Conservation (phyloP, 306 rosid genomes). For the Pyrus bretschneideri region DNA sequence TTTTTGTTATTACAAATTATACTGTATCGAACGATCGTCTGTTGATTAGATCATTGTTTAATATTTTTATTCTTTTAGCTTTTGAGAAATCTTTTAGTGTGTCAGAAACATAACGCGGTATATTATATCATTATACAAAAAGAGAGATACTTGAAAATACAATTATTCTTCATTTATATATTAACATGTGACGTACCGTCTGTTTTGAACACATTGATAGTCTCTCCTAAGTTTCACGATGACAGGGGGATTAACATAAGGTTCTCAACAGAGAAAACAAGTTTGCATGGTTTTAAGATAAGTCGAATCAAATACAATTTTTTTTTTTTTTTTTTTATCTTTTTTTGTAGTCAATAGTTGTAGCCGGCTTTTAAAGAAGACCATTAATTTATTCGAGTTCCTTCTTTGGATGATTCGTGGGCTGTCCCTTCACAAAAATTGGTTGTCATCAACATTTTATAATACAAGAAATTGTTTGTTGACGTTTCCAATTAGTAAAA, state of each 20-base stretch:
- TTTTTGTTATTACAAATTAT: background rate
- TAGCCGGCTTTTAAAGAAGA: background rate
- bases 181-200: no score
- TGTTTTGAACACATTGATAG: no score
- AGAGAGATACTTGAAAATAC: no score
- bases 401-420: background rate
- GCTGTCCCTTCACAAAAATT: background rate
- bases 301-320: background rate
- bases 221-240: no score
- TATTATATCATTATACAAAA: no score
- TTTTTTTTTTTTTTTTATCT: background rate
- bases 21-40: no score
- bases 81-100: no score
- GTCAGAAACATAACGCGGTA: rapidly evolving
- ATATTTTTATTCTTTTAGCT: no score
- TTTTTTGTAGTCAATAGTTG: background rate
- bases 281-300: background rate
- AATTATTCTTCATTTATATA: rapidly evolving
- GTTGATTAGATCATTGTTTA: no score
- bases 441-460: background rate
- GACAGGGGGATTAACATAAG: no score
- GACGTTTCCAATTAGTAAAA: background rate
- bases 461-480: background rate
- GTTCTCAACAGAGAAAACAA: background rate
- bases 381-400: background rate